Conservation (phyloP, 371 early-diverging fungal genomes). For the Mortierella sp. region DNA sequence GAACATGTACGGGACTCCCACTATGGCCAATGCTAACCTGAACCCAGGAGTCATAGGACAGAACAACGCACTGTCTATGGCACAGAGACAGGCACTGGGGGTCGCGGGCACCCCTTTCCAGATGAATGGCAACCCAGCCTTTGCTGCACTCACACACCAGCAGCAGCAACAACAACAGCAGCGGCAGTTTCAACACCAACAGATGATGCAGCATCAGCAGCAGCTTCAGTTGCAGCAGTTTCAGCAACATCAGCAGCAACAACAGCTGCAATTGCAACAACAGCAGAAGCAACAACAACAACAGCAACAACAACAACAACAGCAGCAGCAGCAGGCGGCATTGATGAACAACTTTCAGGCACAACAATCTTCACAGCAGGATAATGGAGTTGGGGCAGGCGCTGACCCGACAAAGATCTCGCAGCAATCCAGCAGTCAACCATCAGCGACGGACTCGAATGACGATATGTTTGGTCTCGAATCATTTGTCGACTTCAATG, state of each 20-base stretch:
- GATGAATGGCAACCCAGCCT: constrained; percentile 38
- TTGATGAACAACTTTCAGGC: constrained; percentile 33
- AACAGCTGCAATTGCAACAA: constrained; percentile 22
- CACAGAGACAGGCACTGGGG: constrained; percentile 41
- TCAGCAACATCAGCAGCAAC: constrained; percentile 34
- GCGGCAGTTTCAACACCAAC: constrained; percentile 40
- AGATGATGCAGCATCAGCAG: constrained; percentile 34
- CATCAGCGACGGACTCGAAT: constrained; percentile 15
- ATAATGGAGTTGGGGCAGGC: constrained; percentile 9
- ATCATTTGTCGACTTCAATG: constrained; percentile 45
- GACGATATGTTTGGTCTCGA: constrained; percentile 52
- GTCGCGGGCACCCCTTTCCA: constrained; percentile 27
- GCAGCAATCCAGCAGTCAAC: constrained; percentile 5
- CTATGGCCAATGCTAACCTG: constrained; percentile 44
- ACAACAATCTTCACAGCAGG: constrained; percentile 33
- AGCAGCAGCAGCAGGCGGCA: constrained; percentile 27
- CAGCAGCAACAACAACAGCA: constrained; percentile 21
- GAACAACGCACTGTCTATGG: constrained; percentile 41
- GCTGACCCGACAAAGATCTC: constrained; percentile 17
- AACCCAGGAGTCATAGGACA: constrained; percentile 36
- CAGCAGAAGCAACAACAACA: constrained; percentile 28
- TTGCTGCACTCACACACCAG: constrained; percentile 23
- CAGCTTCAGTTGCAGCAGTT: constrained; percentile 13
- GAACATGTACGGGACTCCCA: constrained; percentile 53
- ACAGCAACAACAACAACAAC: constrained; percentile 29